Conservation (phyloP, 805 yeast genomes). For the Peterozyma xylosa region DNA sequence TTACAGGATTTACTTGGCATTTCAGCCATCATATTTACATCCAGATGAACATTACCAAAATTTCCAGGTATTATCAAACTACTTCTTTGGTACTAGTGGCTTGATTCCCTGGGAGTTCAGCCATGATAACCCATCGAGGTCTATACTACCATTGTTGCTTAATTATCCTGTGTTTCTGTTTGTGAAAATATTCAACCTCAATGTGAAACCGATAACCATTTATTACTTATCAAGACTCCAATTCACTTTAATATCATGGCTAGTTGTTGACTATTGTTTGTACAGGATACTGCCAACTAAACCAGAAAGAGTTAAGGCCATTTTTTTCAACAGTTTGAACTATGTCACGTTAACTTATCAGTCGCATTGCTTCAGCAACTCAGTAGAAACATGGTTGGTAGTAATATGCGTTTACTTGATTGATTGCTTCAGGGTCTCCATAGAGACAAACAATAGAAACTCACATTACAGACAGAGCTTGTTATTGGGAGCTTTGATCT, state of each 20-base stretch:
- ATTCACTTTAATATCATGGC: constrained; percentile 24
- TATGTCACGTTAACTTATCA: constrained; percentile 77
- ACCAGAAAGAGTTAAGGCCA: constrained; percentile 28
- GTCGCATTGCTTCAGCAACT: constrained; percentile 84
- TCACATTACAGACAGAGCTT: constrained; percentile 9
- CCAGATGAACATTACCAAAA: constrained; percentile 97
- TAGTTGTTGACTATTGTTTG: constrained; percentile 21
- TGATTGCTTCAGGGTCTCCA: constrained; percentile 19
- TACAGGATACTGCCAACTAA: constrained; percentile 23
- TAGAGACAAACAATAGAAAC: constrained; percentile 9
- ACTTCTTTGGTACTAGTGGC: constrained; percentile 29
- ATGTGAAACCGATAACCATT: constrained; percentile 38
- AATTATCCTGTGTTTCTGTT: constrained; percentile 43
- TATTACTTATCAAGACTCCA: constrained; percentile 50
- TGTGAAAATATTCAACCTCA: constrained; percentile 28
- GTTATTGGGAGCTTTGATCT: constrained; percentile 39
- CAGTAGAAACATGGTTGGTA: constrained; percentile 61
- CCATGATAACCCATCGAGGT: constrained; percentile 51
- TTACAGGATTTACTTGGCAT: constrained; percentile 46
- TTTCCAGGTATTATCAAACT: constrained; percentile 60
- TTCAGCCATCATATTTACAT: constrained; percentile 80
- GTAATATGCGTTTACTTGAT: constrained; percentile 43
- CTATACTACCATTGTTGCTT: constrained; percentile 60
- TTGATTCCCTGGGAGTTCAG: constrained; percentile 81
- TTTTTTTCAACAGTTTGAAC: constrained; percentile 43